Evolutionary conservation across 768 basidiomycete genomes (phyloP), one percentile per base, ranked within the genome.

Genomic region (Chalciporus piperatus): DNA sequence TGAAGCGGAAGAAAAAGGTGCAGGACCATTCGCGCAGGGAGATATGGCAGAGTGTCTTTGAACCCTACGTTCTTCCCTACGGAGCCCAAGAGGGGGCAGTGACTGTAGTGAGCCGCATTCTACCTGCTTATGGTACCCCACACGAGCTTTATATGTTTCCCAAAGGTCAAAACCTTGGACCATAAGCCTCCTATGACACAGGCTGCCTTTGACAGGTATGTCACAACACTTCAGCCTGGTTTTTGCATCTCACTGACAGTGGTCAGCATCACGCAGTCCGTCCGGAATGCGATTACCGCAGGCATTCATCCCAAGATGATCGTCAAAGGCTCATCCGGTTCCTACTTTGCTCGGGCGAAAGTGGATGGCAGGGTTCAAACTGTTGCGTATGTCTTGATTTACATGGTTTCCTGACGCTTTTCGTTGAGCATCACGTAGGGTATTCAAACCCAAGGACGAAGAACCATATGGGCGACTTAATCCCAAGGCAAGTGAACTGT

Each of bases 231-330:
- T 17, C 7, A 10, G 40, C 25, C 20, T 32, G 14, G 33, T 38
- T 19, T 54, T 42, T 20, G 30, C 48, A 27, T 42, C 28, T 51
- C 27, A 48, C 58, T 55, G 43, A 61, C 54, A 30, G 38, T 46
- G 14, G 49, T 27, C 42, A 89, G 87, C 47, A 62, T 85, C 14
- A 81, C 81, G 14, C 75, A 83, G 60, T 81, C 82, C 27, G 83
- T 90, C 14, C 81, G 78, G 61, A 75, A 69, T 51, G 87, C 89
- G 13, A 88, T 95, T 56, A 52, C 72, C 6, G 86, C 84, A 20
- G 91, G 90, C 12, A 78, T 91, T 39, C 91, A 95, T 60, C 92
- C 92, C 10, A 91, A 92, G 67, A 89, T 95, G 82, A 95, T 95
- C 45, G 70, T 81, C 5, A 93, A 92, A 62, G 93, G 93, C 11